phyloP scores from a whole-genome alignment of 2,329 filamentous ascomycete species.

The Thyridium curvatum region DNA sequence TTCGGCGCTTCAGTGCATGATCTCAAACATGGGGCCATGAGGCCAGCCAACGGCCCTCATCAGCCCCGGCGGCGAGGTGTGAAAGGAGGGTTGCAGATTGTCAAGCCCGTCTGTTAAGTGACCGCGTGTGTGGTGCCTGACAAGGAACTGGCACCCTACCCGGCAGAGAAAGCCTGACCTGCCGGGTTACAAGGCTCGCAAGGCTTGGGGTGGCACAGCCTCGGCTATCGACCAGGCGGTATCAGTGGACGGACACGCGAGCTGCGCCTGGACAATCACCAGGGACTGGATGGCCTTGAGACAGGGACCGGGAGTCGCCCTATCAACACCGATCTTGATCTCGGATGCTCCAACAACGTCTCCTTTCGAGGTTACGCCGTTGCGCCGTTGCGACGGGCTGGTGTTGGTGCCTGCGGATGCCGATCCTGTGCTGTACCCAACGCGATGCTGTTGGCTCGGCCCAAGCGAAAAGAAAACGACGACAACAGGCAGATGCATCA shows the following conservation, averaged over 20 bases:
- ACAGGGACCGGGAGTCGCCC: too few species aligned
- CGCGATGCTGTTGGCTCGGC: neutral
- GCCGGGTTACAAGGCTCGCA: neutral
- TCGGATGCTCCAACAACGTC: neutral
- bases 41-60: neutral
- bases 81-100: neutral
- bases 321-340: neutral
- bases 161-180: neutral
- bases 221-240: too few species aligned
- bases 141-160: neutral
- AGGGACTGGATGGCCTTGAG: too few species aligned
- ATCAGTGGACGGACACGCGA: too few species aligned
- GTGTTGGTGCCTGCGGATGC: neutral
- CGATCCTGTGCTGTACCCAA: neutral
- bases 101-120: neutral
- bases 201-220: neutral
- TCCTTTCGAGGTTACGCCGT: neutral
- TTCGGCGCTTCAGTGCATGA: constrained; percentile 3
- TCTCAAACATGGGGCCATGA: neutral
- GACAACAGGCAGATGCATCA: neutral
- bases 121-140: too few species aligned
- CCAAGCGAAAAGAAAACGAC: neutral
- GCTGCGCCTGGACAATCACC: too few species aligned
- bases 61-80: neutral
- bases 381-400: neutral